Percentiles rank a stretch among this genome's conserved stretches.
Conservation (phyloP, 495 filamentous ascomycete genomes). For the Aspergillus sclerotiicarbonarius region DNA sequence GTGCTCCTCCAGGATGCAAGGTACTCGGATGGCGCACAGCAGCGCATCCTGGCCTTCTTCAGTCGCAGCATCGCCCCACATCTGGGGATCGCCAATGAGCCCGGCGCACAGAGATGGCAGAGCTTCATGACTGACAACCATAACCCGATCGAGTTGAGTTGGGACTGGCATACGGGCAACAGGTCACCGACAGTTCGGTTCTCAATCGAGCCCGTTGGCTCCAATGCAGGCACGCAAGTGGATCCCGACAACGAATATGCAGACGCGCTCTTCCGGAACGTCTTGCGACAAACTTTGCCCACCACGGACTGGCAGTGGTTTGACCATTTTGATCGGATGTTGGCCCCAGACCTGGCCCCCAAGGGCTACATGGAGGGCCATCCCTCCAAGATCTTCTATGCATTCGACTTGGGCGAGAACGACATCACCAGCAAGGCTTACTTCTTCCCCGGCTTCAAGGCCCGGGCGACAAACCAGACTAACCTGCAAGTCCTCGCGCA, state of each 20-base stretch:
- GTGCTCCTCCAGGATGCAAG: conserved; percentile 1
- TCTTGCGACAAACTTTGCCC: neutral
- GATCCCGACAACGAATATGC: neutral
- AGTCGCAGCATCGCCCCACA: neutral
- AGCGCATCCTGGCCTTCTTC: conserved; percentile 4
- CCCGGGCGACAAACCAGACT: neutral
- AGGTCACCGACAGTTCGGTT: neutral
- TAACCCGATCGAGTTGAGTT: conserved; percentile 8
- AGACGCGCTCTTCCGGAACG: neutral
- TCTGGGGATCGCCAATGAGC: neutral
- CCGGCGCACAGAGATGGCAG: conserved; percentile 1
- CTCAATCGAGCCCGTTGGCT: conserved; percentile 4
- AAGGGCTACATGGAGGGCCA: conserved; percentile 4
- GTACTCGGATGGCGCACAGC: neutral
- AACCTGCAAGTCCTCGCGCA: neutral
- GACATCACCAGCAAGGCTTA: conserved; percentile 1
- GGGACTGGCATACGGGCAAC: conserved; percentile 7
- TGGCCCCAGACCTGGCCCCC: neutral
- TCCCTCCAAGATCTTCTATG: conserved; percentile 9
- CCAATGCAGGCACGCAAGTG: neutral
- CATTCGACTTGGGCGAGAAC: neutral
- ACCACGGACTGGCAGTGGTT: neutral
- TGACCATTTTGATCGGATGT: neutral
- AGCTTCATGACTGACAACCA: conserved; percentile 12
- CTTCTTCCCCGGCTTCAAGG: neutral